A percentile compares a stretch with the other conserved stretches of the same genome.
These are phyloP conservation scores for Coprinopsis strossmayeri DNA, from an alignment of 768 basidiomycete species.

Conservation along the genomic window DNA sequence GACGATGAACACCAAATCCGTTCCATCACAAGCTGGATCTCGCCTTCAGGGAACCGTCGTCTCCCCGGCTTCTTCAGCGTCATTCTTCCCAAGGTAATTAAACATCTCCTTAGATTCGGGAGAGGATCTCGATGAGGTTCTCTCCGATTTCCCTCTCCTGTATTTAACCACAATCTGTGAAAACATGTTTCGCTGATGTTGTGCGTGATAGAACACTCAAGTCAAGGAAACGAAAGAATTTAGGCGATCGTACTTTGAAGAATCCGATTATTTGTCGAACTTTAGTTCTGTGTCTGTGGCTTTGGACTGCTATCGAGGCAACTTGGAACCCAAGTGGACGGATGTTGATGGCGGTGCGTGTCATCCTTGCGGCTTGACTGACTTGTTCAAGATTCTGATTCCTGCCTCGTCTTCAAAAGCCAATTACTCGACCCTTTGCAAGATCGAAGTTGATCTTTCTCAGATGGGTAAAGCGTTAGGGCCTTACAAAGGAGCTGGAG, in stretches of 20 bases:
- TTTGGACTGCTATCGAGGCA: conserved; percentile 16
- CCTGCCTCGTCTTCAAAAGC: conserved; percentile 8
- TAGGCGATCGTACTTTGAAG: conserved; percentile 12
- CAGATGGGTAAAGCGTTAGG: conserved; percentile 9
- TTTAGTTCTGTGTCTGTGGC: conserved; percentile 7
- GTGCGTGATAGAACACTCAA: conserved; percentile 12
- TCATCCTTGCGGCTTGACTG: no score
- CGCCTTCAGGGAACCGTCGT: conserved; percentile 10
- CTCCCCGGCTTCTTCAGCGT: conserved; percentile 14
- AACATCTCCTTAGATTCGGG: neutral
- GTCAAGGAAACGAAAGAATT: conserved; percentile 18
- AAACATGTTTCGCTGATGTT: neutral
- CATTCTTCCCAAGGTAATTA: conserved; percentile 13
- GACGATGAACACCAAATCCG: conserved; percentile 17
- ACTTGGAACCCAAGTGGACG: conserved; percentile 8
- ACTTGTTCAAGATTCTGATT: neutral
- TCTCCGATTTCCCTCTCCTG: neutral
- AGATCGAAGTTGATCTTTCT: conserved; percentile 16
- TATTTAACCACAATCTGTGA: neutral
- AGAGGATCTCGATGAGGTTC: neutral
- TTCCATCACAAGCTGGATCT: conserved; percentile 10
- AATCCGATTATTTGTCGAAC: conserved; percentile 10
- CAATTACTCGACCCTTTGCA: conserved; percentile 19
- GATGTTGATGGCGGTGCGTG: conserved; percentile 13
- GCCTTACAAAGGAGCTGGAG: conserved; percentile 7